Conservation (phyloP, 306 rosid genomes). For the Castanea sativa region DNA sequence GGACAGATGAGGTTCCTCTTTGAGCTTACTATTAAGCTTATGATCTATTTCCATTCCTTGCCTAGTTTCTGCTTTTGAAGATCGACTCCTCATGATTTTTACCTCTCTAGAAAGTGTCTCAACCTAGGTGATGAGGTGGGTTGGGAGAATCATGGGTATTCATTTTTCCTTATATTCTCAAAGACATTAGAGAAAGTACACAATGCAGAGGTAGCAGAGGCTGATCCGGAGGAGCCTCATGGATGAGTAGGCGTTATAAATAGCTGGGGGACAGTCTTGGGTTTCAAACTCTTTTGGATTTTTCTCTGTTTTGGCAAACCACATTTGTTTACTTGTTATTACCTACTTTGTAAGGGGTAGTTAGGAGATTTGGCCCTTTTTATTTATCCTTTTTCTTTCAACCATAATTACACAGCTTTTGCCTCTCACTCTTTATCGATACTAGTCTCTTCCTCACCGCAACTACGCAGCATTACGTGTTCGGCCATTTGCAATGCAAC, state of each 20-base stretch:
- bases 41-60: constrained; percentile 45
- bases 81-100: constrained; percentile 35
- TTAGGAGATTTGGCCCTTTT: constrained; percentile 30
- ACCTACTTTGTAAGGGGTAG: constrained; percentile 39
- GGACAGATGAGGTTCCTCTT: constrained; percentile 55
- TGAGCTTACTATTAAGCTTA: constrained; percentile 27
- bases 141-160: constrained; percentile 47
- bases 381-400: constrained; percentile 1
- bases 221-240: constrained; percentile 50
- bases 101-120: constrained; percentile 5
- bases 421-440: background rate
- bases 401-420: constrained; percentile 19
- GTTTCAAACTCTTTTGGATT: constrained; percentile 47
- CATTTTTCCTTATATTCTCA: constrained; percentile 39
- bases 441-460: too few species aligned
- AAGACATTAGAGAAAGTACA: constrained; percentile 40
- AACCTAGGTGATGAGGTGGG: constrained; percentile 33
- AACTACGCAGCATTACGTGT: too few species aligned
- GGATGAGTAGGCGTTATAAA: constrained; percentile 51
- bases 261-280: constrained; percentile 74
- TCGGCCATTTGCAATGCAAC: too few species aligned
- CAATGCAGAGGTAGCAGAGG: constrained; percentile 47
- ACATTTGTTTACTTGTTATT: constrained; percentile 45
- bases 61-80: constrained; percentile 26
- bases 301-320: constrained; percentile 57